These are phyloP conservation scores for Mariannaea elegans DNA, from an alignment of 2,329 filamentous ascomycete genomes.

Conservation along the genomic window DNA sequence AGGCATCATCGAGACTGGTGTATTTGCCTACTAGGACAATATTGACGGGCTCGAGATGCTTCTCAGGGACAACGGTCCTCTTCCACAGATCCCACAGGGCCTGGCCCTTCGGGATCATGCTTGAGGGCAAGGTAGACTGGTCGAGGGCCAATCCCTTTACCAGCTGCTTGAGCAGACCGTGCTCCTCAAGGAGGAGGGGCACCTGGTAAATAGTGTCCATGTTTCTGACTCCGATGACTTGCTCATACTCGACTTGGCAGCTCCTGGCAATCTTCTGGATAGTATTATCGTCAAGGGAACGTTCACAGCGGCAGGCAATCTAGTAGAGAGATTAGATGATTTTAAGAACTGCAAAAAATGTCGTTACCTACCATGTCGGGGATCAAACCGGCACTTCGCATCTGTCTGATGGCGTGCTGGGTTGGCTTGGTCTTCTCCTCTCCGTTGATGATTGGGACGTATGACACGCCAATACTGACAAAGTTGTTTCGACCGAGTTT, in stretches of 20 bases:
- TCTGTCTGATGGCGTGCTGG: conserved; percentile 85
- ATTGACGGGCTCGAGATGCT: conserved; percentile 72
- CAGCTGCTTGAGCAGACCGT: conserved; percentile 77
- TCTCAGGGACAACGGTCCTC: conserved; percentile 71
- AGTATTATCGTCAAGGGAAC: conserved; percentile 75
- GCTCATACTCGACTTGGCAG: conserved; percentile 86
- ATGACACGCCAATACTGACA: conserved; percentile 87
- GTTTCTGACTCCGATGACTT: conserved; percentile 90
- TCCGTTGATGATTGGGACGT: conserved; percentile 74
- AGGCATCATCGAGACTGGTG: conserved; percentile 83
- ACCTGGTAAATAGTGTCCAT: conserved; percentile 94
- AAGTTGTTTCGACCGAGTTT: conserved; percentile 82
- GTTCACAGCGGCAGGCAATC: conserved; percentile 93
- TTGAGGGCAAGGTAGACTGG: conserved; percentile 58
- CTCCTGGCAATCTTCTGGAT: conserved; percentile 88
- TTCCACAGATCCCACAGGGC: conserved; percentile 84
- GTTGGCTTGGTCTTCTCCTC: conserved; percentile 98
- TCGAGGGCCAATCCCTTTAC: conserved; percentile 72
- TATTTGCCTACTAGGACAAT: conserved; percentile 97
- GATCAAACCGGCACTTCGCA: conserved; percentile 80
- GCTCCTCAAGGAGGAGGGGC: conserved; percentile 86
- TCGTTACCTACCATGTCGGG: conserved; percentile 68
- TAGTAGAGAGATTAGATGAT: conserved; percentile 43
- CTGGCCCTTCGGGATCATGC: conserved; percentile 68
- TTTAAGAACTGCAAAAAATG: not conserved